phyloP scores from a whole-genome alignment of 176 grass and related monocot genomes.

The Aegilops umbellulata region DNA sequence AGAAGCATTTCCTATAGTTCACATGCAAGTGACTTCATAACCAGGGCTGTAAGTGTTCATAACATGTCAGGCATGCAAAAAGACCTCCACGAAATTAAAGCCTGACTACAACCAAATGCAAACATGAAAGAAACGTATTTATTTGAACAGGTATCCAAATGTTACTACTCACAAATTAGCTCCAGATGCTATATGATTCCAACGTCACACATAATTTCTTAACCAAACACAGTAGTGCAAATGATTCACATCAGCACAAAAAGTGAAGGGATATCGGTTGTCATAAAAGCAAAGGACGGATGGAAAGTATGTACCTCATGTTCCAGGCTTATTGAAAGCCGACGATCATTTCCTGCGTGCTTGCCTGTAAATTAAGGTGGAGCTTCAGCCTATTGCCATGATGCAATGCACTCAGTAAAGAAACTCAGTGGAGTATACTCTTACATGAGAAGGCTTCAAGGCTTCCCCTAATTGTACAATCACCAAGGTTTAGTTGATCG shows the following conservation, averaged over 20 bases:
- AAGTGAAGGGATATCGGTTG: not conserved
- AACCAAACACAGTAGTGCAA: slow-evolving; percentile 11
- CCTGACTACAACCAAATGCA: not conserved
- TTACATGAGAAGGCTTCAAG: slow-evolving; percentile 81
- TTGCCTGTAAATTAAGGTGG: slow-evolving; percentile 60
- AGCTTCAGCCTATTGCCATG: not conserved
- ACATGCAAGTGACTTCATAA: not conserved
- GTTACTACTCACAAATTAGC: not conserved
- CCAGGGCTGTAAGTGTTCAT: too few species aligned
- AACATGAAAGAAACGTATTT: not conserved
- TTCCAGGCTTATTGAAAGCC: slow-evolving; percentile 93
- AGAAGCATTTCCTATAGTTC: too few species aligned
- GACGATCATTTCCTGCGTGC: slow-evolving; percentile 73
- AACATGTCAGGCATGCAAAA: not conserved
- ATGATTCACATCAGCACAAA: not conserved
- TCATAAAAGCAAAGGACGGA: not conserved
- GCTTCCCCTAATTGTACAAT: slow-evolving; percentile 70
- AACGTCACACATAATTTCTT: not conserved
- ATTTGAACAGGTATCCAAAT: not conserved
- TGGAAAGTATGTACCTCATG: slow-evolving; percentile 46
- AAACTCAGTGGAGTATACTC: not conserved
- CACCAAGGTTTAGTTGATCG: slow-evolving; percentile 57
- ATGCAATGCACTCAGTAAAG: not conserved
- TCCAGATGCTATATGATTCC: not conserved
- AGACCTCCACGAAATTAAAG: slow-evolving; percentile 2